Conservation (phyloP, 2,329 filamentous ascomycete species). For the Pyrenochaeta sp. region DNA sequence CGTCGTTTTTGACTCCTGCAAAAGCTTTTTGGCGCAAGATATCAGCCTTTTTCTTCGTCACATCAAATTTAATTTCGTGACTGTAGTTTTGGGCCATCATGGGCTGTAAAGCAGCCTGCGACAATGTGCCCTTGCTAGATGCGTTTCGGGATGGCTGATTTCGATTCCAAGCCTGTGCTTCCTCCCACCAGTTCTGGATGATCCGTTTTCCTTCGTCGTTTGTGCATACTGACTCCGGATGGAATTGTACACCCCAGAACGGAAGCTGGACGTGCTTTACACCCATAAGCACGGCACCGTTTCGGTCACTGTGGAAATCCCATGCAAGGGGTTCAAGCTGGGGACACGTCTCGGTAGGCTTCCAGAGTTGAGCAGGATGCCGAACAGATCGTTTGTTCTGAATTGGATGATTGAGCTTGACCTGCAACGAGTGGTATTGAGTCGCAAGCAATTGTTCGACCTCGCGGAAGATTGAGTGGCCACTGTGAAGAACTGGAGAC, state of each 20-base stretch:
- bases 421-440: constrained; percentile 74
- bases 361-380: constrained; percentile 53
- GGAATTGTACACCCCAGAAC: constrained; percentile 89
- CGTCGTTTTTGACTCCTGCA: constrained; percentile 16
- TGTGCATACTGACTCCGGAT: constrained; percentile 88
- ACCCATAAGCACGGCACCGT: constrained; percentile 76
- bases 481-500: constrained; percentile 67
- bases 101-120: constrained; percentile 18
- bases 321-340: constrained; percentile 56
- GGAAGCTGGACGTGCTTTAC: constrained; percentile 72
- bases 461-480: constrained; percentile 69
- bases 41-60: constrained; percentile 11
- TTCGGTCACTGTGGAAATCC: constrained; percentile 54
- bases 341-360: constrained; percentile 43
- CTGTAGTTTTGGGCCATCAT: constrained; percentile 28
- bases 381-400: constrained; percentile 33
- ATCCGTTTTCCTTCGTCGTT: constrained; percentile 70
- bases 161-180: constrained; percentile 64
- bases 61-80: constrained; percentile 23
- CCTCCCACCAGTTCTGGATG: constrained; percentile 77
- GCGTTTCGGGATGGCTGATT: constrained; percentile 22
- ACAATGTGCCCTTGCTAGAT: constrained; percentile 11
- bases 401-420: constrained; percentile 48
- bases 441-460: constrained; percentile 72
- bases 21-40: constrained; percentile 9